Base-by-base conservation (phyloP, 2,329 filamentous ascomycete genomes). In the Colletotrichum karsti region DNA sequence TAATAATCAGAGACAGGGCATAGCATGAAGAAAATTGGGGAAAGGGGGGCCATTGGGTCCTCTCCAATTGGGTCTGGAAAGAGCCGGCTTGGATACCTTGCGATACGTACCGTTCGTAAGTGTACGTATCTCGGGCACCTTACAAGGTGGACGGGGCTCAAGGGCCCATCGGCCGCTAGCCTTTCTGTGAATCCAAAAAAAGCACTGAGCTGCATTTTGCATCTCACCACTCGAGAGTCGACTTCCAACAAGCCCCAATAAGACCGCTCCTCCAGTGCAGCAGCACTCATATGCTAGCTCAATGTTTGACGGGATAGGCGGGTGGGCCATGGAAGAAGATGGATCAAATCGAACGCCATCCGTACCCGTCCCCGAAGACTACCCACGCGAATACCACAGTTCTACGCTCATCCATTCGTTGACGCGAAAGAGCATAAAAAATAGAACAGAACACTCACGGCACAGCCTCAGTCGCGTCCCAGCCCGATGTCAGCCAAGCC, bases 131-230 rank as follows among this genome's bases (percentile, higher is more conserved):
- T 33, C 12, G n/a, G n/a, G n/a, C n/a, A 33, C 30, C 30, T 33
- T 33, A 12, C 30, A 33, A 33, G 30, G 4, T 33, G 30, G 30
- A n/a, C n/a, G n/a, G n/a, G n/a, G n/a, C n/a, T n/a, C n/a, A 26
- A 41, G 22, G 56, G 35, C 54, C 26, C 61, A 59, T 59, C 61
- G 35, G 61, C 54, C 55, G 42, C 56, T 67, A 50, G 42, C n/a
- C n/a, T 18, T 22, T n/a, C 28, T 10, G n/a, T 7, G 2, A 46
- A 42, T 57, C 44, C 69, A 69, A 61, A 61, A 68, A 61, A 68
- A 71, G 62, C 58, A 33, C 46, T 18, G 50, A 28, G 24, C 44
- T 48, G 44, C 44, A 48, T 48, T 8, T 35, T 15, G 10, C 24
- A 5, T 9, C 44, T 48, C 44, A 35, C 33, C 33, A 35, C 33